Evolutionary conservation across 2,329 filamentous ascomycete genomes (phyloP), one percentile per base, ranked within the genome.

Genomic region (Fusarium burgessii): DNA sequence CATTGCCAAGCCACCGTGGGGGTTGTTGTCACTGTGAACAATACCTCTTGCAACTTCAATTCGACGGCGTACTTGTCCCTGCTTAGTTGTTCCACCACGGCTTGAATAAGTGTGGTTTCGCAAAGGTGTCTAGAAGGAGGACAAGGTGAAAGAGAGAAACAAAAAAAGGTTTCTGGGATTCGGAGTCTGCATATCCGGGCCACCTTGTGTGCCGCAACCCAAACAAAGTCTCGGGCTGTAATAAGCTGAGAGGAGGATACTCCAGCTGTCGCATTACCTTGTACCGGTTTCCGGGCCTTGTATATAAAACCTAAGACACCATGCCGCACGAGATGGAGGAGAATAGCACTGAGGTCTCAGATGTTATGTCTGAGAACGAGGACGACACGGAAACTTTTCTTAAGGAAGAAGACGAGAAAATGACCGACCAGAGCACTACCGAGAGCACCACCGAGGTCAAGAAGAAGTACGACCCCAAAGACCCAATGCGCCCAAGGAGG

Each of bases 401-500:
- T 45, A 74, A 70, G 50, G 73, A 84, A 75, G 83, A 84, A 74
- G 83, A 86, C 80, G 85, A 86, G 71, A 88, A 83, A 73, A 88
- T 88, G 85, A 78, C 83, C 70, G 84, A 84, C 70, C 80, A 84
- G 76, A 79, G 81, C 80, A 79, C 82, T 52, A 80, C 81, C 74
- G 82, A 85, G 70, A 82, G 85, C 70, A 83, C 81, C 70, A 82
- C 82, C 62, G 85, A 88, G 76, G 80, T 84, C 62, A 90, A 90
- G 82, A 92, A 92, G 82, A 92, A 91, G 82, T 87, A 90, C 80
- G 87, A 93, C 83, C 90, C 94, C 61, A 98, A 98, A 82, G 96
- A 99, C 80, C 95, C 95, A 61, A 87, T 92, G 77, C 90, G 96
- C 66, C 95, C 96, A 20, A 88, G 95, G 75, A 90, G 96, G 77